Base-by-base conservation (phyloP, 2,329 filamentous ascomycete species). In the Scedosporium apiospermum region DNA sequence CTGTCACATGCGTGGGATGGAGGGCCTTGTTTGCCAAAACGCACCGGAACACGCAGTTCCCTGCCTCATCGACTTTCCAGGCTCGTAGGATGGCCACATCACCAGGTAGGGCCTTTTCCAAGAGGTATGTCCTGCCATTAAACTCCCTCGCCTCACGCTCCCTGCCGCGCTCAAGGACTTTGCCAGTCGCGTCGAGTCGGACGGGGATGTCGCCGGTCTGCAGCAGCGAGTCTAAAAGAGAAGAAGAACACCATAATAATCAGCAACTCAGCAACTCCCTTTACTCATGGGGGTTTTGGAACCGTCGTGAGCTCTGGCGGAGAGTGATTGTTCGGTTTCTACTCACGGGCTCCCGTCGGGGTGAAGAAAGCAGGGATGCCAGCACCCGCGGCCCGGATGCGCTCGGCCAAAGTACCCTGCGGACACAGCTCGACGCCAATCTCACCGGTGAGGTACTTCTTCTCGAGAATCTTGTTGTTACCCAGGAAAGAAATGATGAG, bases 331-430 rank as follows among this genome's bases (percentile, higher is more conserved):
- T 38, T 2, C 10, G 57, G 49, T 5, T 6, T 1, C 4, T 27
- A 79, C 80, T 69, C 77, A 85, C 84, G 80, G 44, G 83, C 84
- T 63, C 86, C 90, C 0, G 90, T 91, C 0, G 89, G 87, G 0
- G 90, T 93, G 70, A 87, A 95, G 71, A 95, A 93, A 0, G 89
- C 89, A 1, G 89, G 89, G 60, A 93, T 91, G 7, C 89, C 89
- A 26, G 88, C 87, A 3, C 89, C 89, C 1, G 85, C 89, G 6
- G 88, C 88, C 51, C 88, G 80, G 68, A 90, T 82, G 66, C 88
- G 81, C 76, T 91, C 88, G 0, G 88, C 88, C 60, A 91, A 78
- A 0, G 88, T 89, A 4, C 89, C 89, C 68, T 93, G 89, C 0
- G 89, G 89, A 62, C 88, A 91, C 51, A 93, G 77, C 74, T 93